Evolutionary conservation across 2,329 filamentous ascomycete species (phyloP).

Genomic region (Leptographium procerum): DNA sequence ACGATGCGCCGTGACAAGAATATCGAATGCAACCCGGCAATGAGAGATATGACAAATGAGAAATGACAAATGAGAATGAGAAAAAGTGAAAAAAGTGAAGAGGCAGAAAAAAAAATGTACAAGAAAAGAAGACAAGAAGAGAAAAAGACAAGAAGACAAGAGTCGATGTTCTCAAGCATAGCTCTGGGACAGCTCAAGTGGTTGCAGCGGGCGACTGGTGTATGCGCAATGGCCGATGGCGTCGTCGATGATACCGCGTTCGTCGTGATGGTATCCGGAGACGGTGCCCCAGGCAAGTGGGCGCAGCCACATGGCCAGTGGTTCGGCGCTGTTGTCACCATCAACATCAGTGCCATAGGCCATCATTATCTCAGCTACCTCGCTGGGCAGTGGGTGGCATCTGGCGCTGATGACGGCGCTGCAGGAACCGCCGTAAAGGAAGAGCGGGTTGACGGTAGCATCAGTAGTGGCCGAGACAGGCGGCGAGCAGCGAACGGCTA

Average conservation of each 20-base stretch:
- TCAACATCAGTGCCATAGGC: neutral
- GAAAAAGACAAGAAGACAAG: neutral
- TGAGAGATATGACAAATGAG: too few relatives aligned
- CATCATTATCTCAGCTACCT: slow-evolving; percentile 10
- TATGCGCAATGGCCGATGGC: slow-evolving; percentile 32
- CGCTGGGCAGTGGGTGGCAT: slow-evolving; percentile 28
- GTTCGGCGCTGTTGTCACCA: slow-evolving; percentile 13
- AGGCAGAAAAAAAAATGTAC: neutral
- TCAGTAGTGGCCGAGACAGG: slow-evolving; percentile 21
- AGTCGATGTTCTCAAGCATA: slow-evolving; percentile 22
- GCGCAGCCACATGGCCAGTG: slow-evolving; percentile 21
- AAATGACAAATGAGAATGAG: too few relatives aligned
- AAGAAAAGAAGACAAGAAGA: neutral
- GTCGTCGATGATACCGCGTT: slow-evolving; percentile 3
- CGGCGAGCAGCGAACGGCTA: slow-evolving; percentile 29
- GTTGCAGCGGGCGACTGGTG: slow-evolving; percentile 23
- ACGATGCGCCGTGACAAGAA: neutral
- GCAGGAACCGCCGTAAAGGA: slow-evolving; percentile 34
- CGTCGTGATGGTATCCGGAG: slow-evolving; percentile 16
- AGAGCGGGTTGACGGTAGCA: slow-evolving; percentile 35
- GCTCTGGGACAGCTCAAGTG: slow-evolving; percentile 23
- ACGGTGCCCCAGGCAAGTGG: slow-evolving; percentile 36
- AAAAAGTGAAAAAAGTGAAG: neutral
- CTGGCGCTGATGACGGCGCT: slow-evolving; percentile 39
- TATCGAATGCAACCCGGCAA: neutral